A percentile compares a stretch with the other conserved stretches of the same genome.
Evolutionary conservation across 2,329 filamentous ascomycete species (phyloP).

Genomic region (Pleoardoris graminearum): DNA sequence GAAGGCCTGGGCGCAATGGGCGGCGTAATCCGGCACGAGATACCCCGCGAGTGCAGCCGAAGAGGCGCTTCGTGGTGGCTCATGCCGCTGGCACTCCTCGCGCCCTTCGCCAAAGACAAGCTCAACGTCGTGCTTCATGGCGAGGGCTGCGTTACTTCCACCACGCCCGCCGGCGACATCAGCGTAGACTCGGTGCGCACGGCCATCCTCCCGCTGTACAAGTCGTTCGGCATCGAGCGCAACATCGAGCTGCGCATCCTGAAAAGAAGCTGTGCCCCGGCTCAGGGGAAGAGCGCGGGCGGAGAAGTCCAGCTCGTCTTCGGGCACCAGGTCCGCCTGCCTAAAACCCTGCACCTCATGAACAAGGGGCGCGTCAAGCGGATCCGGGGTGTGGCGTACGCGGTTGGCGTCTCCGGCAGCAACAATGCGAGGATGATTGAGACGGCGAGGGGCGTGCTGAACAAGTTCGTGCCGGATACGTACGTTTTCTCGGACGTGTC

Average conservation of each 20-base stretch:
- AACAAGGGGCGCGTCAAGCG: constrained; percentile 83
- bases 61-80: constrained; percentile 91
- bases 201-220: constrained; percentile 86
- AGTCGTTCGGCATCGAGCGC: constrained; percentile 85
- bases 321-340: constrained; percentile 87
- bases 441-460: constrained; percentile 81
- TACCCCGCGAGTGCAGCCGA: constrained; percentile 75
- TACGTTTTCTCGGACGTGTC: constrained; percentile 78
- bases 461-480: constrained; percentile 80
- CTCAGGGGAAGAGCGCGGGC: constrained; percentile 76
- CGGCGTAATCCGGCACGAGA: constrained; percentile 78
- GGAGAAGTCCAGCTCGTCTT: constrained; percentile 94
- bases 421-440: constrained; percentile 98
- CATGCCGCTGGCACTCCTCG: constrained; percentile 82
- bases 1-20: constrained; percentile 72
- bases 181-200: constrained; percentile 93
- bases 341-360: constrained; percentile 89
- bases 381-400: constrained; percentile 91
- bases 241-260: constrained; percentile 84
- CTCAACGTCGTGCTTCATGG: constrained; percentile 90
- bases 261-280: constrained; percentile 69
- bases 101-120: constrained; percentile 88
- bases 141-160: constrained; percentile 87
- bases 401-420: constrained; percentile 84
- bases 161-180: constrained; percentile 82